Conservation (phyloP, 2,329 filamentous ascomycete genomes). For the Emydomyces testavorans region DNA sequence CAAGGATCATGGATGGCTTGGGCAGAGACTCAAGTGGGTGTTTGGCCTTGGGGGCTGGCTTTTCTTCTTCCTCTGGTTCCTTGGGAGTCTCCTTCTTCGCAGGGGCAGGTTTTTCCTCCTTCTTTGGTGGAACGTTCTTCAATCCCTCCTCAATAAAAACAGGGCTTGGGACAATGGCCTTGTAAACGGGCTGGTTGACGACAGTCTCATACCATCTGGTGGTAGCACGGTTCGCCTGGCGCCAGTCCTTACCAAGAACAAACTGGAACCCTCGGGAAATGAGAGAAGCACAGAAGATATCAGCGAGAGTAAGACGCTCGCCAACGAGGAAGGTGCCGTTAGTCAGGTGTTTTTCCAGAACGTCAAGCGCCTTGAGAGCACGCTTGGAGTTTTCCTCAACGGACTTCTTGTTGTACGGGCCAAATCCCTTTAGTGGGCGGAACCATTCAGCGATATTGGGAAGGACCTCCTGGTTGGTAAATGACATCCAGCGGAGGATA, state of each 20-base stretch:
- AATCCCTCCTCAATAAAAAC: slow-evolving; percentile 70
- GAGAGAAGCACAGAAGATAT: slow-evolving; percentile 72
- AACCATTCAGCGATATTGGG: slow-evolving; percentile 65
- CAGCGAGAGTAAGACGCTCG: slow-evolving; percentile 93
- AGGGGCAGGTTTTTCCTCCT: slow-evolving; percentile 45
- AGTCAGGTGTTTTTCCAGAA: slow-evolving; percentile 77
- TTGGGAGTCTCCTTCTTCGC: slow-evolving; percentile 43
- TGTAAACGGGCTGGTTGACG: slow-evolving; percentile 84
- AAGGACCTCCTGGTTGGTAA: slow-evolving; percentile 81
- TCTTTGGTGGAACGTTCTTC: slow-evolving; percentile 64
- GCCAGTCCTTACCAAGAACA: slow-evolving; percentile 88
- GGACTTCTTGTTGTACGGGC: slow-evolving; percentile 94
- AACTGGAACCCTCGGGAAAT: slow-evolving; percentile 80
- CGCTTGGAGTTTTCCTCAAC: slow-evolving; percentile 69
- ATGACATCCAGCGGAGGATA: slow-evolving; percentile 97
- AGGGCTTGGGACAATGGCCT: slow-evolving; percentile 62
- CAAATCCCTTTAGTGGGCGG: slow-evolving; percentile 68
- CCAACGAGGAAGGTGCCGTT: slow-evolving; percentile 95
- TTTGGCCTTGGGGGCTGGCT: slow-evolving; percentile 75
- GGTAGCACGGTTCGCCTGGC: slow-evolving; percentile 68
- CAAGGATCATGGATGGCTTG: slow-evolving; percentile 68
- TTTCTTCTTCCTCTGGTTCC: slow-evolving; percentile 49
- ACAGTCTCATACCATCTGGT: slow-evolving; percentile 93
- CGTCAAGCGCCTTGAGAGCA: slow-evolving; percentile 54
- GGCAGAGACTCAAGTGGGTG: slow-evolving; percentile 82